Base-by-base conservation (phyloP, 768 basidiomycete species). In the Pleurotus tuber-regium region DNA sequence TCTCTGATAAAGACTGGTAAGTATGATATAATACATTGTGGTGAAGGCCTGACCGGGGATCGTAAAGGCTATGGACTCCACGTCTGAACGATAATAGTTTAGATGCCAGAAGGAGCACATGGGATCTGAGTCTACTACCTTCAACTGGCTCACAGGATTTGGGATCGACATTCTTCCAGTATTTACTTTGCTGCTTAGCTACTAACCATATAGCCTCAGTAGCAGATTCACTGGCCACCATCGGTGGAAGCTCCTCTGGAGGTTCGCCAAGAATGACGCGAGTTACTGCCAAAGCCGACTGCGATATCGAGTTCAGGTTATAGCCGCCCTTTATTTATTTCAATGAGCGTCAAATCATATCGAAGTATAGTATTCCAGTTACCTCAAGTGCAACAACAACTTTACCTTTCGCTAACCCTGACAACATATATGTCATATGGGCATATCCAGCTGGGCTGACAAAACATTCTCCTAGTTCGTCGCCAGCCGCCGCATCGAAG, bases 341-440 rank as follows among this genome's bases (percentile, higher is more conserved):
- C 38, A 3, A 25, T 43, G n/a, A 39, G 18, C 33, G 18, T 40
- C 33, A 54, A 48, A 8, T 9, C 47, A 16, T 21, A 19, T 29
- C 16, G 12, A 38, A 42, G 44, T 11, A 19, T 1, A 18, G 28
- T 38, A 43, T n/a, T 29, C 52, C 72, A 42, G 51, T 48, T 24
- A 96, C 96, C 81, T 99, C 97, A 35, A 99, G 80, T 1, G 93
- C 95, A 25, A 96, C 92, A 9, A 96, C 91, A 12, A 99, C 60
- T 60, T 84, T 89, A 2, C 97, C 97, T 6, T 82, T 80, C 19
- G 96, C 96, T 14, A 99, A 75, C 18, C 87, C 83, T 33, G 85
- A 81, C 7, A 99, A 76, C 92, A 99, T 96, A 62, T 98, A 90
- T 4, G 97, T 97, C 95, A 99, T 98, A 60, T 98, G 97, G 0